Evolutionary conservation across 768 basidiomycete genomes (phyloP).

Genomic region (Suillus placidus): DNA sequence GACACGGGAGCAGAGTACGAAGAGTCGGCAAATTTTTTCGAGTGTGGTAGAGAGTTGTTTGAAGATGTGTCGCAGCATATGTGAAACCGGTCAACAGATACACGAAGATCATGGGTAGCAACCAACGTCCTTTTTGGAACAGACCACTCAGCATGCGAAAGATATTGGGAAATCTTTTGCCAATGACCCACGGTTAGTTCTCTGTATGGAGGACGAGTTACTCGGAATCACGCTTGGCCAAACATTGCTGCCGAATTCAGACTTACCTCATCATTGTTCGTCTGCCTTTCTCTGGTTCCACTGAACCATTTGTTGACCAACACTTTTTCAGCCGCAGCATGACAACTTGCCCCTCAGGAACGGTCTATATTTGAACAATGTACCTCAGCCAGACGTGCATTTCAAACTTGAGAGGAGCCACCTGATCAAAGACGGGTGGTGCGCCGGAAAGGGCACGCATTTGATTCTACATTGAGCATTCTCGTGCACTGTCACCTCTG

Average conservation of each 20-base stretch:
- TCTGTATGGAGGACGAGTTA: slow-evolving; percentile 53
- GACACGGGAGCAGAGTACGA: too few species aligned
- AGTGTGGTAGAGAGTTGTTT: too few species aligned
- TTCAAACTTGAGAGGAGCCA: slow-evolving; percentile 45
- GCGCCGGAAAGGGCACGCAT: slow-evolving; percentile 71
- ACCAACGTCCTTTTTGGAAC: slow-evolving; percentile 49
- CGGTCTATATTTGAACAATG: slow-evolving; percentile 74
- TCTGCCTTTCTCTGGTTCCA: slow-evolving; percentile 13
- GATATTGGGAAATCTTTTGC: slow-evolving; percentile 63
- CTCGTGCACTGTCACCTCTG: background rate
- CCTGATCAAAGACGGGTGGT: slow-evolving; percentile 64
- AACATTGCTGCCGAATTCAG: slow-evolving; percentile 61
- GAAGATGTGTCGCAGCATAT: too few species aligned
- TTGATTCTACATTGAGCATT: slow-evolving; percentile 41
- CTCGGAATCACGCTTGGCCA: slow-evolving; percentile 49
- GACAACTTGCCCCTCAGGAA: slow-evolving; percentile 58
- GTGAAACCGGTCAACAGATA: too few species aligned
- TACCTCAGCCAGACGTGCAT: slow-evolving; percentile 54
- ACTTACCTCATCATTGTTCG: slow-evolving; percentile 67
- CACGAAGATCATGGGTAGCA: too few species aligned
- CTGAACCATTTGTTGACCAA: slow-evolving; percentile 10
- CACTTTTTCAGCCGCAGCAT: slow-evolving; percentile 57
- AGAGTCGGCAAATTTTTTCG: too few species aligned
- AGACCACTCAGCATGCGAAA: slow-evolving; percentile 41
- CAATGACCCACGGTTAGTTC: slow-evolving; percentile 66